Evolutionary conservation across 257 asterid species (phyloP).

Genomic region (Solanum sitiens): DNA sequence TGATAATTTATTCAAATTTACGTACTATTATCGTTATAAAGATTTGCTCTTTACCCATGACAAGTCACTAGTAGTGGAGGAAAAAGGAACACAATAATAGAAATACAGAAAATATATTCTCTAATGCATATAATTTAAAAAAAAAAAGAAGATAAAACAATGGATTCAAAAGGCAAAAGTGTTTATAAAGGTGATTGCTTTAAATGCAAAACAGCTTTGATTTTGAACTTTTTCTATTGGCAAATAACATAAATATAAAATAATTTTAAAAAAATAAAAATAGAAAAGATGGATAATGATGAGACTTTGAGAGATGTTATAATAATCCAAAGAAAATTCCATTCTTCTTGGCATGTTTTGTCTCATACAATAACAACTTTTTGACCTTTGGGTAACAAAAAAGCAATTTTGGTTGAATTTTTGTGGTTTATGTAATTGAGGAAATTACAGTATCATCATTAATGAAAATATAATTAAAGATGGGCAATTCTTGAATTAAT

Average conservation of each 20-base stretch:
- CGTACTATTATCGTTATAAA: background rate
- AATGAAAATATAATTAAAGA: background rate
- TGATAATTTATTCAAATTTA: background rate
- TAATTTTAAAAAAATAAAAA: background rate
- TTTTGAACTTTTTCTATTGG: conserved; percentile 27
- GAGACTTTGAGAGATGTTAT: conserved; percentile 7
- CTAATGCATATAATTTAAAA: background rate
- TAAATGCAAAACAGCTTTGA: conserved; percentile 21
- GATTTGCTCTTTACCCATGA: background rate
- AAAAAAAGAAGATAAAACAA: no score
- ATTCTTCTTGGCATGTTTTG: conserved; percentile 22
- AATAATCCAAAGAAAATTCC: conserved; percentile 3
- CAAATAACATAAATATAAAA: conserved; percentile 1
- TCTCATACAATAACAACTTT: conserved; percentile 15
- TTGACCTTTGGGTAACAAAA: conserved; percentile 10
- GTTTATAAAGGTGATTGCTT: conserved; percentile 27
- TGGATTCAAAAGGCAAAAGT: background rate
- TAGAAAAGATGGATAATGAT: background rate
- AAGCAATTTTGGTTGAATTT: conserved; percentile 4
- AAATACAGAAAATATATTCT: background rate
- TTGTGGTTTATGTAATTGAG: background rate
- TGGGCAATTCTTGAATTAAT: background rate
- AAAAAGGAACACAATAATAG: background rate
- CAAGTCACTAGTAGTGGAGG: background rate
- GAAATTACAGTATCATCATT: background rate